These are phyloP conservation scores for Suillus plorans DNA, from an alignment of 768 basidiomycete species.

Conservation along the genomic window DNA sequence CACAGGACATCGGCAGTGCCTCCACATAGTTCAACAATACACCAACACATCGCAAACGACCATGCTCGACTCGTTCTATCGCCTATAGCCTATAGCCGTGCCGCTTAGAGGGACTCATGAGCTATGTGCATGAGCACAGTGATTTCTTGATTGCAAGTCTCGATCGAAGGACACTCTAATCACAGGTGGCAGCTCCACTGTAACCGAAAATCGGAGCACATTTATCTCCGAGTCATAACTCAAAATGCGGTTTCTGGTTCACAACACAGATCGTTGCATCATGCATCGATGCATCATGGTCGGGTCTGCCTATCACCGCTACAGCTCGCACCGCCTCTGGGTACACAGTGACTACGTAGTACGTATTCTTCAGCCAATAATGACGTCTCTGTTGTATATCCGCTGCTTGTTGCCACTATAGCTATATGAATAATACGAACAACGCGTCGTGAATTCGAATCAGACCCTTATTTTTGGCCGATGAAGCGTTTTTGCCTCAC, in stretches of 20 bases:
- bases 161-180: not conserved
- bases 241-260: not conserved
- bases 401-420: not conserved
- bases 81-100: not conserved
- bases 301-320: not conserved
- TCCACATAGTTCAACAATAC: not conserved
- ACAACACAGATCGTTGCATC: not conserved
- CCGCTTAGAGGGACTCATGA: not conserved
- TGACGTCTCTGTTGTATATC: not conserved
- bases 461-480: not conserved
- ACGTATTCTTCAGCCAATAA: not conserved
- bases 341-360: not conserved
- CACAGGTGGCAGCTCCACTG: not conserved
- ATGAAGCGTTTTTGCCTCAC: not conserved
- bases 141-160: not conserved
- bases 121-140: not conserved
- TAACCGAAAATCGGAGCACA: not conserved
- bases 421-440: not conserved
- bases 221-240: not conserved
- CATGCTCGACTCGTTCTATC: not conserved
- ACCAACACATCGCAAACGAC: not conserved
- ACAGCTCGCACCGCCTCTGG: too few species aligned
- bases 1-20: not conserved
- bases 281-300: not conserved
- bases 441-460: not conserved